These are phyloP conservation scores for Diospyros lotus DNA, from an alignment of 148 eudicot genomes.

Conservation along the genomic window DNA sequence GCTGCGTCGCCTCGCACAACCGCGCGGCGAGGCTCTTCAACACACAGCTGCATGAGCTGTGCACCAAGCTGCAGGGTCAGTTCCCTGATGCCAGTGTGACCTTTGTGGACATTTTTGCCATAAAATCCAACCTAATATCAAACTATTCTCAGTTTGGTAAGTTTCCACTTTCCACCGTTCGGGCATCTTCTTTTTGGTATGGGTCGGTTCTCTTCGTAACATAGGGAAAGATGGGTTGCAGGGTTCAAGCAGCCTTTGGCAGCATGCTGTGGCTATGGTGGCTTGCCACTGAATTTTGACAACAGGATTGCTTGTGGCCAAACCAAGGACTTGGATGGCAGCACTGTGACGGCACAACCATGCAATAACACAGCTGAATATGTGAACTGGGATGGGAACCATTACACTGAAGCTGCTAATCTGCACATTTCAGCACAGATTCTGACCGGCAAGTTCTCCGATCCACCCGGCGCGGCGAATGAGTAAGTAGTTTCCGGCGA, in stretches of 20 bases:
- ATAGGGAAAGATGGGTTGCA: conserved; percentile 18
- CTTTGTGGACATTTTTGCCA: conserved; percentile 69
- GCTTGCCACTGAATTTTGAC: conserved; percentile 67
- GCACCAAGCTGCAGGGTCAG: conserved; percentile 59
- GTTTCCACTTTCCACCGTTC: conserved; percentile 3
- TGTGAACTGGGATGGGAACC: conserved; percentile 59
- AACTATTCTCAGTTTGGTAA: conserved; percentile 82
- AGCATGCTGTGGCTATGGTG: conserved; percentile 86
- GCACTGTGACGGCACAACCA: conserved; percentile 44
- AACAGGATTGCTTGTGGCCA: conserved; percentile 53
- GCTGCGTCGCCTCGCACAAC: conserved; percentile 77
- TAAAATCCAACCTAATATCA: conserved; percentile 70
- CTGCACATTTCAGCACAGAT: conserved; percentile 50
- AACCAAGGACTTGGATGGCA: conserved; percentile 60
- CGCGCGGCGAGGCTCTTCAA: conserved; percentile 82
- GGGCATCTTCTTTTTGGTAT: no score
- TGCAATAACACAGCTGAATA: conserved; percentile 49
- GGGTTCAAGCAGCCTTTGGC: conserved; percentile 71
- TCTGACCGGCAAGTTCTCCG: conserved; percentile 58
- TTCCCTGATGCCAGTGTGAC: conserved; percentile 68
- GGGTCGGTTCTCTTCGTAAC: no score
- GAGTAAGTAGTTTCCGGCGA: no score
- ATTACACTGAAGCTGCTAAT: conserved; percentile 67
- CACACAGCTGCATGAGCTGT: conserved; percentile 75
- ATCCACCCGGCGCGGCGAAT: conserved; percentile 29